A percentile compares a stretch with the other conserved stretches of the same genome.
Evolutionary conservation across 805 yeast genomes (phyloP).

Genomic region (Wickerhamiella spandovensis): DNA sequence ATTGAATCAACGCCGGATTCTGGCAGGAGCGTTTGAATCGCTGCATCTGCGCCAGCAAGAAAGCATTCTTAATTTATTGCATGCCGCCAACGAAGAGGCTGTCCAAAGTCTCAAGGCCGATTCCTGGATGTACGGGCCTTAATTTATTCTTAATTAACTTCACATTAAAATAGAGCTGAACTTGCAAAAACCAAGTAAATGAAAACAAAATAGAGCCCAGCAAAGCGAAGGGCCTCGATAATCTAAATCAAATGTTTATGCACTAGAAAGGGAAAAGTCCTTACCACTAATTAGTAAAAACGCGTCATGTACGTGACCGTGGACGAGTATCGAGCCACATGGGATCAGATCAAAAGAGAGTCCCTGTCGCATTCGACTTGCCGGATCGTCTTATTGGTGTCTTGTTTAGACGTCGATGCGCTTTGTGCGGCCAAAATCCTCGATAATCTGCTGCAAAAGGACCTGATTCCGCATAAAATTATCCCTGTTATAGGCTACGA

Average conservation of each 20-base stretch:
- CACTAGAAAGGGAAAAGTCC: too few relatives aligned
- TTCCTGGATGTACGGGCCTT: constrained; percentile 3
- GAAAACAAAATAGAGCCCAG: too few relatives aligned
- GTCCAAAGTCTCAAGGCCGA: constrained; percentile 6
- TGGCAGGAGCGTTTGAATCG: not conserved
- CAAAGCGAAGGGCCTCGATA: too few relatives aligned
- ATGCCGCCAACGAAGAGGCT: not conserved
- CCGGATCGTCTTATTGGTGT: constrained; percentile 71
- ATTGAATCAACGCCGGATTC: not conserved
- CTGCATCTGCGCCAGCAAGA: not conserved
- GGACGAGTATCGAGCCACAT: constrained; percentile 50
- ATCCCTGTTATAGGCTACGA: constrained; percentile 88
- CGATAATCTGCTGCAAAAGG: constrained; percentile 56
- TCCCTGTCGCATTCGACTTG: constrained; percentile 88
- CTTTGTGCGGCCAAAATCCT: constrained; percentile 77
- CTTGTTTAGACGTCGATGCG: constrained; percentile 85
- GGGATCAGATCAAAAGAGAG: constrained; percentile 52
- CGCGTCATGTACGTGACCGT: constrained; percentile 78
- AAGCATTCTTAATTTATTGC: not conserved
- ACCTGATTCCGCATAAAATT: constrained; percentile 73
- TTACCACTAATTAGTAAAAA: not conserved
- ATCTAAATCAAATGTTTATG: too few relatives aligned
- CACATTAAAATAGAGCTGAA: too few relatives aligned
- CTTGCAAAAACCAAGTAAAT: too few relatives aligned
- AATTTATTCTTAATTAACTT: too few relatives aligned